Evolutionary conservation across 371 early-diverging fungal genomes (phyloP), one percentile per base, ranked within the genome.

Genomic region (Mortierella sp.): DNA sequence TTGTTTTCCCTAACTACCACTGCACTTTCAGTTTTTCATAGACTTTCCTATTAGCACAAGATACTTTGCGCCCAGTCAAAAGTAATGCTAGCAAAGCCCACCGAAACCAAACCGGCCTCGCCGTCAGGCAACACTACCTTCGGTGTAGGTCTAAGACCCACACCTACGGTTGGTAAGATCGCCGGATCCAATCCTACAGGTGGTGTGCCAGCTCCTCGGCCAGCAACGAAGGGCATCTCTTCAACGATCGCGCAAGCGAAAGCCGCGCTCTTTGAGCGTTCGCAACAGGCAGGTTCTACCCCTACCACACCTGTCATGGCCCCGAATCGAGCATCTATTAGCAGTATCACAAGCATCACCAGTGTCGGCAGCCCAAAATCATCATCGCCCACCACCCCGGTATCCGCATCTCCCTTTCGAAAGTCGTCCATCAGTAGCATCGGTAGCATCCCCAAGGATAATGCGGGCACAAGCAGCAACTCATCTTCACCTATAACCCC

Each of bases 191-290:
- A 59, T 21, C 67, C 67, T 5, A 51, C 52, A 24, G 43, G 53
- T 7, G 46, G 28, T n/a, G n/a, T n/a, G 27, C 41, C 60, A 6
- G 23, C 54, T 7, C 55, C 51, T 15, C 42, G 60, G 24, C 44
- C 44, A 19, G 21, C 9, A 21, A 21, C 23, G 5, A 19, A 19
- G 37, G 50, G 43, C 30, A 27, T 41, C 28, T 48, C 47, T 6
- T 66, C 66, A 24, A 32, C 67, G 2, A 59, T 59, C 24, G 60
- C 60, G 43, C 59, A 58, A 21, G 65, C 65, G n/a, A 66, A 48
- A 27, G 66, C 66, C 1, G 66, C 59, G 6, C 48, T 66, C 27
- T 66, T 66, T 59, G 59, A 59, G 23, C 27, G 54, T 2, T 37
- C 59, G 6, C 56, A 50, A 5, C 53, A 51, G 27, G 58, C 53